phyloP scores from a whole-genome alignment of 1,284 basidiomycete species.

The Trametes sp. region DNA sequence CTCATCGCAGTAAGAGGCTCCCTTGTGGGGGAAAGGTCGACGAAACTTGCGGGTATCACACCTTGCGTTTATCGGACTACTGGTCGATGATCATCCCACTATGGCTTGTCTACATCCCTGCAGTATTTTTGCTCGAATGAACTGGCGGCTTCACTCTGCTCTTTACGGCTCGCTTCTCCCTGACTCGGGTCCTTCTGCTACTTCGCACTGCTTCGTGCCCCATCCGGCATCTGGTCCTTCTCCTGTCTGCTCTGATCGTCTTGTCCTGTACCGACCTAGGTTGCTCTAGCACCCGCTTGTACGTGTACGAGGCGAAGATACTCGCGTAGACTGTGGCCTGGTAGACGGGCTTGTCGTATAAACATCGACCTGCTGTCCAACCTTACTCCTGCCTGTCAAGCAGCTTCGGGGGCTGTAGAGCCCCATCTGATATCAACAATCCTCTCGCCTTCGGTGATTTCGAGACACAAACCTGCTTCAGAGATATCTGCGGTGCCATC shows the following conservation, averaged over 20 bases:
- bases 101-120: neutral
- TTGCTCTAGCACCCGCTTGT: neutral
- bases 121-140: neutral
- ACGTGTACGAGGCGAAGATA: neutral
- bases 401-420: neutral
- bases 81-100: constrained; percentile 3
- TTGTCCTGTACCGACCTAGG: neutral
- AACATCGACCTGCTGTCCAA: neutral
- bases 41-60: constrained; percentile 8
- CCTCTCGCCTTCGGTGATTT: neutral
- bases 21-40: neutral
- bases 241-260: neutral
- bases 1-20: neutral
- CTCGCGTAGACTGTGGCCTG: neutral
- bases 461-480: too few species aligned
- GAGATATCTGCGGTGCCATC: too few species aligned
- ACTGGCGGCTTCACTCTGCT: constrained; percentile 7
- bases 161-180: neutral
- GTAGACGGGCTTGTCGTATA: neutral
- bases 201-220: constrained; percentile 3
- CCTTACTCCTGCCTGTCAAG: neutral
- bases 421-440: neutral
- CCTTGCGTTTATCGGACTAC: constrained; percentile 18
- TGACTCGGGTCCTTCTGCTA: neutral
- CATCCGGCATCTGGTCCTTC: neutral